A percentile compares a stretch with the other conserved stretches of the same genome.
phyloP scores from a whole-genome alignment of 805 yeast species.

The Blastobotrys attinorum region DNA sequence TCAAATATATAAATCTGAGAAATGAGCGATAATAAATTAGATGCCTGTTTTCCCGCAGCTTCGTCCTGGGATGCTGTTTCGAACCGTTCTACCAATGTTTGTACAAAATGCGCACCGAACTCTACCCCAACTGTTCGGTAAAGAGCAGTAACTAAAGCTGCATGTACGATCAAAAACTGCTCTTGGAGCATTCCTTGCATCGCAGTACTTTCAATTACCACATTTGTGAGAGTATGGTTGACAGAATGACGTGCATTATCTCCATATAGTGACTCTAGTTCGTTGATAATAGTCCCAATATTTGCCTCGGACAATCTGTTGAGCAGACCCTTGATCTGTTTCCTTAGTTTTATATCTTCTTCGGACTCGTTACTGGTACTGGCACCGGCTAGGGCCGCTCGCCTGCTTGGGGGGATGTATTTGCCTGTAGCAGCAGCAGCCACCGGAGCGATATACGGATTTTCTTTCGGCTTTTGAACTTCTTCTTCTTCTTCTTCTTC shows the following conservation, averaged over 20 bases:
- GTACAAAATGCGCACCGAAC: slow-evolving; percentile 82
- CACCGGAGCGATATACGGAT: slow-evolving; percentile 52
- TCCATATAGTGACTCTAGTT: slow-evolving; percentile 54
- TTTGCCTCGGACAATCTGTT: slow-evolving; percentile 89
- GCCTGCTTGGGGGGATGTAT: slow-evolving; percentile 83
- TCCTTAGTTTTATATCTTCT: slow-evolving; percentile 43
- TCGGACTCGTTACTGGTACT: slow-evolving; percentile 35
- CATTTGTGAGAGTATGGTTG: slow-evolving; percentile 56
- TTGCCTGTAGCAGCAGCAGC: slow-evolving; percentile 28
- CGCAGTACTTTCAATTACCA: slow-evolving; percentile 56
- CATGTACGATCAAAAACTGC: slow-evolving; percentile 69
- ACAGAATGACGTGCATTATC: slow-evolving; percentile 73
- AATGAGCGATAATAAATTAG: slow-evolving; percentile 65
- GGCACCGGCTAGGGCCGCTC: slow-evolving; percentile 39
- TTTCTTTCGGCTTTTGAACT: slow-evolving; percentile 41
- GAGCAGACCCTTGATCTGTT: slow-evolving; percentile 70
- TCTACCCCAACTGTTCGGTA: slow-evolving; percentile 78
- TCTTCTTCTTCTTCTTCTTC: slow-evolving; percentile 24
- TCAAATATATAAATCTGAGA: slow-evolving; percentile 74
- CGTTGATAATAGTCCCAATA: slow-evolving; percentile 57
- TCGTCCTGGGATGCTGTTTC: slow-evolving; percentile 30
- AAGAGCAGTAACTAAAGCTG: slow-evolving; percentile 66
- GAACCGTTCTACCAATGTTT: slow-evolving; percentile 66
- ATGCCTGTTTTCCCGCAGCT: slow-evolving; percentile 37
- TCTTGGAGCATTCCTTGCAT: slow-evolving; percentile 65